Conservation (phyloP, 306 rosid species). For the Gastrolobium villosum region DNA sequence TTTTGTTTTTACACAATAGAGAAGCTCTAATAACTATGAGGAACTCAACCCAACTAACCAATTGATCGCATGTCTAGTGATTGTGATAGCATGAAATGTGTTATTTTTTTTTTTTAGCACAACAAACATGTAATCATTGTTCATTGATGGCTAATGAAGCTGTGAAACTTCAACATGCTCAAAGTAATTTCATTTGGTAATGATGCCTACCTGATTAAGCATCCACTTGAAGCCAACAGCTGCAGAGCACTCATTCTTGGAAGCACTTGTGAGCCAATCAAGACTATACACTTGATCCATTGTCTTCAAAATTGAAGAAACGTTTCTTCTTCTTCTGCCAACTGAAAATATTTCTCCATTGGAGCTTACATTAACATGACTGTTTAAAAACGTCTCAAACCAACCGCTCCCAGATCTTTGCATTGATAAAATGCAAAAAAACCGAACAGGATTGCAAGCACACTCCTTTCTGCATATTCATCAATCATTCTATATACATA, state of each 20-base stretch:
- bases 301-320: conserved; percentile 71
- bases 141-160: not conserved
- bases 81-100: no score
- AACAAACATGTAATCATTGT: not conserved
- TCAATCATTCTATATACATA: conserved; percentile 32
- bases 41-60: no score
- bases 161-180: not conserved
- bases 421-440: conserved; percentile 85
- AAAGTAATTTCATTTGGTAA: not conserved
- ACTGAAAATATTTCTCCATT: conserved; percentile 88
- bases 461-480: conserved; percentile 76
- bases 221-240: conserved; percentile 96
- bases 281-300: conserved; percentile 81
- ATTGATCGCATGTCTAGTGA: no score
- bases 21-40: not conserved
- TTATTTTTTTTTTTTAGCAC: not conserved
- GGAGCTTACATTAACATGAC: conserved; percentile 90
- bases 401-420: conserved; percentile 99
- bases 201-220: conserved; percentile 83
- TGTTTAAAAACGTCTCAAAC: conserved; percentile 91
- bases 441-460: conserved; percentile 69
- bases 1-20: not conserved
- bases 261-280: conserved; percentile 83
- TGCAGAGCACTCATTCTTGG: conserved; percentile 89
- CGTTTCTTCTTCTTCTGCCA: conserved; percentile 73